Conservation (phyloP, 164 flowering plant species). For the Santalum album region DNA sequence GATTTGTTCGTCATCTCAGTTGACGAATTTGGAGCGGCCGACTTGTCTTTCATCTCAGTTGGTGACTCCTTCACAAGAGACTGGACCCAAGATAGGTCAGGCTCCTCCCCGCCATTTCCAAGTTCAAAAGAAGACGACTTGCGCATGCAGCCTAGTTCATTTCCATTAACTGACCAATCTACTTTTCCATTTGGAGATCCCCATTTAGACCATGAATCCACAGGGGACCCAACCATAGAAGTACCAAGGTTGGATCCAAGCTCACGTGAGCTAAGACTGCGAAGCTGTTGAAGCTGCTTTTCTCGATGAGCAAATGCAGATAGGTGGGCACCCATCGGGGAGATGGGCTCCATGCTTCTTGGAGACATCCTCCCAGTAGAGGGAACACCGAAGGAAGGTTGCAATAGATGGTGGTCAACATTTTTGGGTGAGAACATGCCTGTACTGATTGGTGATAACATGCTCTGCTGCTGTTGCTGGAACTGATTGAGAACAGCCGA, state of each 20-base stretch:
- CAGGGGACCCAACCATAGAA: slow-evolving; percentile 18
- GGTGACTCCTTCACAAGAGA: slow-evolving; percentile 32
- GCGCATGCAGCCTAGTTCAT: slow-evolving; percentile 10
- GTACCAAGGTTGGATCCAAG: slow-evolving; percentile 16
- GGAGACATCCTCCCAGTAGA: slow-evolving; percentile 5
- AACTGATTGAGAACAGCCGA: slow-evolving; percentile 12
- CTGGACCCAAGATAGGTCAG: slow-evolving; percentile 36
- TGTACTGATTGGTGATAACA: slow-evolving; percentile 16
- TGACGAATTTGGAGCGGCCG: slow-evolving; percentile 5
- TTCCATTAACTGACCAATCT: slow-evolving; percentile 29
- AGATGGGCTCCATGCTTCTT: slow-evolving; percentile 8
- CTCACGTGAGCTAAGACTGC: slow-evolving; percentile 17
- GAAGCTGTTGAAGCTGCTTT: slow-evolving; percentile 24
- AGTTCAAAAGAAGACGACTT: slow-evolving; percentile 18
- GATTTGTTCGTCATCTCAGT: no score
- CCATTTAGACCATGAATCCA: slow-evolving; percentile 24
- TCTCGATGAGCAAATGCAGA: slow-evolving; percentile 25
- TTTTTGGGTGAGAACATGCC: slow-evolving; percentile 2
- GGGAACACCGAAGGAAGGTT: neutral
- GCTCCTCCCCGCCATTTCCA: slow-evolving; percentile 20
- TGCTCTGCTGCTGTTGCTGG: slow-evolving; percentile 11
- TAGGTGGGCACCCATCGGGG: slow-evolving; percentile 24
- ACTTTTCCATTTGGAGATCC: slow-evolving; percentile 26
- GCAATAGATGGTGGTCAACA: neutral
- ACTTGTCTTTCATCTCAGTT: slow-evolving; percentile 20